phyloP scores from a whole-genome alignment of 768 basidiomycete species.

The Mycena latifolia region DNA sequence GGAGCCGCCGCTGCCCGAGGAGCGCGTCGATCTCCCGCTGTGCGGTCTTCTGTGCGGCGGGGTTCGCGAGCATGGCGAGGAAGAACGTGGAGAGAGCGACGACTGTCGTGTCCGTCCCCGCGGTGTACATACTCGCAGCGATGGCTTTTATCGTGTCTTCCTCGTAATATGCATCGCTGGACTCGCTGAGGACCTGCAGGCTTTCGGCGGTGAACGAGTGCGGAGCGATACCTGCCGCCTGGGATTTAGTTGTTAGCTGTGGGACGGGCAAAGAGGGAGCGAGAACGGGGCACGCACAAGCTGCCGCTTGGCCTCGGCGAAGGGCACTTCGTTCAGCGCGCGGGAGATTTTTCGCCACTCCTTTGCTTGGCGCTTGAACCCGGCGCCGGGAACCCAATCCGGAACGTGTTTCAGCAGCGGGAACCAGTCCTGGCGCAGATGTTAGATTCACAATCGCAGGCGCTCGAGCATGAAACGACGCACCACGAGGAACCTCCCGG shows the following conservation, averaged over 20 bases:
- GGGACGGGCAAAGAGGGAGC: neutral
- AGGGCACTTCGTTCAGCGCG: conserved; percentile 53
- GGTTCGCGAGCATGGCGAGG: neutral
- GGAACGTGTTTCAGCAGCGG: conserved; percentile 56
- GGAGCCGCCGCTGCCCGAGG: conserved; percentile 47
- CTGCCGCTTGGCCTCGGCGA: conserved; percentile 44
- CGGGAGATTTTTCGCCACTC: conserved; percentile 49
- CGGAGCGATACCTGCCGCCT: neutral
- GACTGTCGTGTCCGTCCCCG: neutral
- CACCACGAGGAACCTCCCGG: conserved; percentile 47
- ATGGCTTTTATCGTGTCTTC: neutral
- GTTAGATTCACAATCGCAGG: neutral
- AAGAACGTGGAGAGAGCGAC: neutral
- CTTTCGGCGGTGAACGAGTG: neutral
- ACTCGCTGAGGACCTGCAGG: neutral
- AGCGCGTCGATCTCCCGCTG: conserved; percentile 54
- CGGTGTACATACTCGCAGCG: neutral
- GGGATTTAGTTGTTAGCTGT: neutral
- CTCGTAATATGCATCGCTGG: neutral
- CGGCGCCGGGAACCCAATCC: conserved; percentile 59
- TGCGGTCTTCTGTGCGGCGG: conserved; percentile 43
- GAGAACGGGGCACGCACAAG: conserved; percentile 48
- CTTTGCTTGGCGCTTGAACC: conserved; percentile 56
- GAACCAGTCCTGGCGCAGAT: conserved; percentile 9
- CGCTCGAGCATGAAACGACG: conserved; percentile 18